These are phyloP conservation scores for Sambucus nigra DNA, from an alignment of 129 eudicot genomes.

Conservation along the genomic window DNA sequence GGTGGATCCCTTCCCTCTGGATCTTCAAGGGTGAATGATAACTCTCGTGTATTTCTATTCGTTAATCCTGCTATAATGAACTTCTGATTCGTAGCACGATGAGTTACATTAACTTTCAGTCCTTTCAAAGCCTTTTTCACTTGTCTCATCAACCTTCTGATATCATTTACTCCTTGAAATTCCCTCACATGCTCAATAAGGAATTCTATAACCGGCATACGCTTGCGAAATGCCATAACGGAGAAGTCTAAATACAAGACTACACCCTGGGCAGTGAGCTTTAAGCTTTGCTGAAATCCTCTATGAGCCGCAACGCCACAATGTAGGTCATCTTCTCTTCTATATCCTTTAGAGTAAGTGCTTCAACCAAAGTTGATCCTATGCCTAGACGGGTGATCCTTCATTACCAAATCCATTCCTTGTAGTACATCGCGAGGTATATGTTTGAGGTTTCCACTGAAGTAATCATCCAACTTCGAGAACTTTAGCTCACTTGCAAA, in stretches of 20 bases:
- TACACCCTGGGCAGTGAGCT: constrained; percentile 48
- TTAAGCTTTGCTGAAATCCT: constrained; percentile 57
- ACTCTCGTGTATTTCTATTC: no score
- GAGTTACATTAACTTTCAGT: no score
- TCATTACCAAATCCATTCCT: no score
- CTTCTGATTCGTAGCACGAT: no score
- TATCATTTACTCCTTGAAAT: constrained; percentile 19
- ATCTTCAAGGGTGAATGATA: no score
- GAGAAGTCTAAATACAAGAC: constrained; percentile 49
- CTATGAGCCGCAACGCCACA: constrained; percentile 56
- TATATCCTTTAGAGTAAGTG: constrained; percentile 31
- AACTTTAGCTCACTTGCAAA: constrained; percentile 35
- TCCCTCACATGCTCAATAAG: constrained; percentile 39
- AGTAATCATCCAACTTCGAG: constrained; percentile 43
- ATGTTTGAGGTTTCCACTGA: constrained; percentile 24
- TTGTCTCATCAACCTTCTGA: constrained; percentile 8
- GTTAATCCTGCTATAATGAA: no score
- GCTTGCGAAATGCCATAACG: constrained; percentile 47
- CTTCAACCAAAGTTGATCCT: constrained; percentile 41
- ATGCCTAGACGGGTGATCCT: constrained; percentile 36
- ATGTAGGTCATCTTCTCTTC: no score
- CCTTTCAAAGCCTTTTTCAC: constrained; percentile 32
- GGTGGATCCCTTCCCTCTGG: no score
- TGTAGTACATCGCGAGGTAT: constrained; percentile 57
- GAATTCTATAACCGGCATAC: constrained; percentile 56